phyloP scores from a whole-genome alignment of 179 eudicot species.

The Beta macrorhiza region DNA sequence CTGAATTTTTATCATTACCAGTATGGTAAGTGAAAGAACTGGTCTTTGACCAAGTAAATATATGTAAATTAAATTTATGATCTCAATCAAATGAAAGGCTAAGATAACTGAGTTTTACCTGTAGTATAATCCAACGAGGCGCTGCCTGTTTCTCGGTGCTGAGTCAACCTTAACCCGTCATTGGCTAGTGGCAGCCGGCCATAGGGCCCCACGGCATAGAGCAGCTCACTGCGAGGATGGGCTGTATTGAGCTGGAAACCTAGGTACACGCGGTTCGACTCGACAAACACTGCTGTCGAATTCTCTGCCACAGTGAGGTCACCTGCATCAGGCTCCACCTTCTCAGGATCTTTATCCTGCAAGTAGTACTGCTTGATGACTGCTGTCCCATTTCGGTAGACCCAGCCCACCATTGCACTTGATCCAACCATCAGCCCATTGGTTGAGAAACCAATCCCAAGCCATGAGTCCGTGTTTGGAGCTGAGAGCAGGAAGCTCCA shows the following conservation, averaged over 20 bases:
- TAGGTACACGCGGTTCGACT: conserved; percentile 44
- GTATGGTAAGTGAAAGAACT: background rate
- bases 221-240: conserved; percentile 36
- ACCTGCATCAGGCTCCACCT: conserved; percentile 51
- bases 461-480: conserved; percentile 42
- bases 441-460: conserved; percentile 72
- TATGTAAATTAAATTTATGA: background rate
- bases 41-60: conserved; percentile 8
- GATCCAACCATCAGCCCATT: conserved; percentile 66
- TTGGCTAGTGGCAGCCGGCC: conserved; percentile 25
- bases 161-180: conserved; percentile 26
- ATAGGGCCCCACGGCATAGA: conserved; percentile 60
- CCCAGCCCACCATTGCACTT: conserved; percentile 86
- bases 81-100: background rate
- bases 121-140: conserved; percentile 56
- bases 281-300: conserved; percentile 26
- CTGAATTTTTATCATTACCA: background rate
- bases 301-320: conserved; percentile 36
- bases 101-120: conserved; percentile 40
- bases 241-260: conserved; percentile 58
- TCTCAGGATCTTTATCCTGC: conserved; percentile 26
- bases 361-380: conserved; percentile 45
- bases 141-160: conserved; percentile 37
- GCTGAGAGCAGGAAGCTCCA: conserved; percentile 87
- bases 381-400: conserved; percentile 33